phyloP scores from a whole-genome alignment of 352 stramenopile genomes.

The Globisporangium carolinianum region DNA sequence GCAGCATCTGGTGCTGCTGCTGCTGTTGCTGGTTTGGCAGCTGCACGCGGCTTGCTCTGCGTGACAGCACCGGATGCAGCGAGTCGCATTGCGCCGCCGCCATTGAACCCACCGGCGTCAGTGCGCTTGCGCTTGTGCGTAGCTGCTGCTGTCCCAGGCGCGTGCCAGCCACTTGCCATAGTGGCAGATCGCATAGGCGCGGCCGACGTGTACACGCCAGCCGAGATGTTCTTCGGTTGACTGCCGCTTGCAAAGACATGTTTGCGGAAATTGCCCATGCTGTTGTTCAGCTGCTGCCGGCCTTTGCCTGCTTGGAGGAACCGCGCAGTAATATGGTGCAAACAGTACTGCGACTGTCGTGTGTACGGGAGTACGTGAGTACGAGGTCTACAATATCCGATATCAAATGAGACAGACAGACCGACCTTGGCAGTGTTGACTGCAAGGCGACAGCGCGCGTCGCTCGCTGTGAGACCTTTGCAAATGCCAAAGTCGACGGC shows the following conservation, averaged over 20 bases:
- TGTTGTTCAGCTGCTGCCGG: conserved; percentile 74
- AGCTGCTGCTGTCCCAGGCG: conserved; percentile 1
- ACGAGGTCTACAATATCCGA: not conserved
- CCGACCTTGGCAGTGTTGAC: conserved; percentile 61
- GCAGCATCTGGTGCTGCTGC: not conserved
- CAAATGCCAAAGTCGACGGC: conserved; percentile 75
- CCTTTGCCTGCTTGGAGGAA: conserved; percentile 67
- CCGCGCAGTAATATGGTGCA: conserved; percentile 68
- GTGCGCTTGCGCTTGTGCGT: conserved; percentile 52
- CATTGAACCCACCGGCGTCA: conserved; percentile 20
- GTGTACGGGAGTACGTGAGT: not conserved
- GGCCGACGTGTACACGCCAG: conserved; percentile 60
- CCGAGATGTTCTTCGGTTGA: conserved; percentile 70
- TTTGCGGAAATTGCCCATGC: conserved; percentile 55
- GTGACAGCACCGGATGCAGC: conserved; percentile 38
- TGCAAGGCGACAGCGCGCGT: conserved; percentile 58
- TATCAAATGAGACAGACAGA: not conserved
- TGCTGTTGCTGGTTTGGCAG: not conserved
- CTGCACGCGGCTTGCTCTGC: conserved; percentile 18
- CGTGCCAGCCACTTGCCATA: conserved; percentile 9
- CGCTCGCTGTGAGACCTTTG: conserved; percentile 52
- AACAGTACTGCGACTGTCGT: conserved; percentile 56
- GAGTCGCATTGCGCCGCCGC: conserved; percentile 39
- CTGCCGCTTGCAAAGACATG: conserved; percentile 42
- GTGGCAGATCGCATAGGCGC: conserved; percentile 9